These are phyloP conservation scores for Tribonema minus DNA, from an alignment of 108 stramenopile species.

Conservation along the genomic window DNA sequence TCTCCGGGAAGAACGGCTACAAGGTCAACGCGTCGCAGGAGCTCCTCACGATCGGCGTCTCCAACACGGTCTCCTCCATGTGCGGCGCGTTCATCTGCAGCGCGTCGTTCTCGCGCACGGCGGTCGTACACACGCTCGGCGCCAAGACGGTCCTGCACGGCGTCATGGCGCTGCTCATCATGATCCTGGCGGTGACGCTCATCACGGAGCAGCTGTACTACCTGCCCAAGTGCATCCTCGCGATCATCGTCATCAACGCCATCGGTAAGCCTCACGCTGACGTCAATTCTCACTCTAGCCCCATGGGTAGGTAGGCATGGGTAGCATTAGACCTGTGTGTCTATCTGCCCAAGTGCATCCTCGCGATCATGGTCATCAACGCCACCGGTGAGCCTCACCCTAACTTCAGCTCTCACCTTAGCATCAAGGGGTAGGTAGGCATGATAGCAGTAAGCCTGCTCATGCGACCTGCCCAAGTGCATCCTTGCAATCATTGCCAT, in stretches of 20 bases:
- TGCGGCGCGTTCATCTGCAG: neutral
- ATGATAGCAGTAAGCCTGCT: too few relatives aligned
- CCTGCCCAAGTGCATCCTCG: slow-evolving; percentile 54
- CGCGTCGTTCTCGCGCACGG: slow-evolving; percentile 49
- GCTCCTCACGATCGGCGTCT: neutral
- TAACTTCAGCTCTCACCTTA: too few relatives aligned
- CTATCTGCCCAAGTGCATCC: too few relatives aligned
- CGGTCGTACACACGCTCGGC: slow-evolving; percentile 67
- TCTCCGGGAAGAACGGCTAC: neutral
- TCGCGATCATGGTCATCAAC: too few relatives aligned
- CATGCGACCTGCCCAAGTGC: slow-evolving; percentile 61
- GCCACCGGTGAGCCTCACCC: too few relatives aligned
- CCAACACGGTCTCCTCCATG: neutral
- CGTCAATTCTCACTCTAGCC: too few relatives aligned
- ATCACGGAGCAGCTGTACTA: slow-evolving; percentile 71
- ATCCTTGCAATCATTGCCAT: slow-evolving; percentile 27
- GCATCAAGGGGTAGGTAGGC: too few relatives aligned
- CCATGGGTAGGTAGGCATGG: too few relatives aligned
- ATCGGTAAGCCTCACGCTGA: too few relatives aligned
- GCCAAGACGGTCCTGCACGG: slow-evolving; percentile 64
- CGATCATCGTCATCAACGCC: neutral
- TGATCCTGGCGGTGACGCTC: slow-evolving; percentile 65
- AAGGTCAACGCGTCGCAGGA: neutral
- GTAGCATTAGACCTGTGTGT: too few relatives aligned
- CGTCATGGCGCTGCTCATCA: slow-evolving; percentile 63